A percentile compares a stretch with the other conserved stretches of the same genome.
Conservation (phyloP, 2,329 filamentous ascomycete species). For the Stemphylium lycopersici region DNA sequence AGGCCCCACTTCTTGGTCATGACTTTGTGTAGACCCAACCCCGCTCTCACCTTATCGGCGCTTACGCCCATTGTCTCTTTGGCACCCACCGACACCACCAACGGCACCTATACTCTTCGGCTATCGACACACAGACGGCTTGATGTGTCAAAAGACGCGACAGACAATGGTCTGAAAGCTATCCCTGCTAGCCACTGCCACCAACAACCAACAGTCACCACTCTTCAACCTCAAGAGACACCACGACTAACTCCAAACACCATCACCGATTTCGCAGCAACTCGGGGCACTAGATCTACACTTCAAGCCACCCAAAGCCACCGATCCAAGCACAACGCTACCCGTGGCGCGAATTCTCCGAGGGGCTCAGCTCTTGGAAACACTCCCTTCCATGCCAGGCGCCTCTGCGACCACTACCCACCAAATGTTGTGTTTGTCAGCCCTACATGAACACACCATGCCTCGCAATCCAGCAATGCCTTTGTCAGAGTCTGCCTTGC, state of each 20-base stretch:
- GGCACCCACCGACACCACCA: slow-evolving; percentile 25
- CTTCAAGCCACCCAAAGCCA: slow-evolving; percentile 1
- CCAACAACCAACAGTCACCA: background rate
- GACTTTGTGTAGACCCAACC: slow-evolving; percentile 12
- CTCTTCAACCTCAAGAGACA: background rate
- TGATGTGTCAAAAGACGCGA: background rate
- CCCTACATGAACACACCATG: background rate
- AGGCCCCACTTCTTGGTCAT: slow-evolving; percentile 3
- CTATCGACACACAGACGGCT: background rate
- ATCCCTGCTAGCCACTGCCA: slow-evolving; percentile 4
- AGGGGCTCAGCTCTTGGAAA: slow-evolving; percentile 1
- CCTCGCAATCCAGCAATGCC: background rate
- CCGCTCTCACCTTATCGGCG: slow-evolving; percentile 28
- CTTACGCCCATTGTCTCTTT: slow-evolving; percentile 33
- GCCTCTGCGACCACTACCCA: slow-evolving; percentile 1
- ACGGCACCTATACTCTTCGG: slow-evolving; percentile 14
- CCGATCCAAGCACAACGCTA: background rate
- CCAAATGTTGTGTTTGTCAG: background rate
- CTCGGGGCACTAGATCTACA: background rate
- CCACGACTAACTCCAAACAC: background rate
- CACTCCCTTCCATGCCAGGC: slow-evolving; percentile 1
- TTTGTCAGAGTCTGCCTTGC: slow-evolving; percentile 12
- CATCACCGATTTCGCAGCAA: background rate
- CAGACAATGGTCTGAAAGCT: background rate
- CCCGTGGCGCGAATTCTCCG: slow-evolving; percentile 5